Evolutionary conservation across 495 filamentous ascomycete species (phyloP).

Genomic region (Rhypophila decipiens): DNA sequence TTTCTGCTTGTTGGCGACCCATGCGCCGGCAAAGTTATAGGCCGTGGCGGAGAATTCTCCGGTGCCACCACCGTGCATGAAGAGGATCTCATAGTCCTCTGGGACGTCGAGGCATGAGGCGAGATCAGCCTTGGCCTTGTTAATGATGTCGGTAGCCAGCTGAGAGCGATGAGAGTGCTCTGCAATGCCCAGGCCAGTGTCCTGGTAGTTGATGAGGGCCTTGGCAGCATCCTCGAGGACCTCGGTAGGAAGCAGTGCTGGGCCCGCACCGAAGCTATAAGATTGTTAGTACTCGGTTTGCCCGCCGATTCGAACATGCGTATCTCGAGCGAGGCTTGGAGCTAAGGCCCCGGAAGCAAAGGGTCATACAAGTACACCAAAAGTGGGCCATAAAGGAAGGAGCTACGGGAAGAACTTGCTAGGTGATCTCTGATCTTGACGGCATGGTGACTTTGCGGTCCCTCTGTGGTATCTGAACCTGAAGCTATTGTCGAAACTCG

Average conservation of each 20-base stretch:
- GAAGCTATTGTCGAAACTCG: too few species aligned
- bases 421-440: too few species aligned
- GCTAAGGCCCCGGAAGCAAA: too few species aligned
- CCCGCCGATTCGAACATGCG: too few species aligned
- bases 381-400: too few species aligned
- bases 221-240: conserved; percentile 68
- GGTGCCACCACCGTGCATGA: conserved; percentile 79
- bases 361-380: too few species aligned
- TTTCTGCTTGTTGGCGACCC: conserved; percentile 60
- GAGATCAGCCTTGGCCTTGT: conserved; percentile 59
- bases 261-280: conserved; percentile 89
- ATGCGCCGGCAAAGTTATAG: conserved; percentile 74
- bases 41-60: conserved; percentile 76
- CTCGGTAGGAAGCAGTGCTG: conserved; percentile 70
- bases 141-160: conserved; percentile 63
- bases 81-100: conserved; percentile 67
- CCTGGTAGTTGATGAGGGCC: conserved; percentile 76
- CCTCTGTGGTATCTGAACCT: too few species aligned
- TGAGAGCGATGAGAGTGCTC: conserved; percentile 88
- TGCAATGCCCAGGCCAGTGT: conserved; percentile 71
- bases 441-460: too few species aligned
- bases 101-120: conserved; percentile 66
- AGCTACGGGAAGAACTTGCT: too few species aligned
- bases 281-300: too few species aligned
- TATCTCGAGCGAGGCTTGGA: too few species aligned